A percentile compares a stretch with the other conserved stretches of the same genome.
Conservation (phyloP, 495 filamentous ascomycete species). For the Neurospora sp. region DNA sequence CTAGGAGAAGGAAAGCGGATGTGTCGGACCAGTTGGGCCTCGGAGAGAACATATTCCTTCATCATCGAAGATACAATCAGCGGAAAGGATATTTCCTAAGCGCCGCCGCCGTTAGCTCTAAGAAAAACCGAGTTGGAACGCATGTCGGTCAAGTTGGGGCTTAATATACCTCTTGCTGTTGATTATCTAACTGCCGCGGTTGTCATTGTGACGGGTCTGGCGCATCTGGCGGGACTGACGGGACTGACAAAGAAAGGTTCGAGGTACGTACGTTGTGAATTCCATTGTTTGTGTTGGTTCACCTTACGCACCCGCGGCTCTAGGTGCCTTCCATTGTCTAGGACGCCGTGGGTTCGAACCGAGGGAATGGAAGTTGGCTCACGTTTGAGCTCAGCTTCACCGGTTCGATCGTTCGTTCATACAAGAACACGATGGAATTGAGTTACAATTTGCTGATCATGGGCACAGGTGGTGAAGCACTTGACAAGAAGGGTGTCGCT, state of each 20-base stretch:
- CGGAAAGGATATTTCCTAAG: not conserved
- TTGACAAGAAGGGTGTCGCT: not conserved
- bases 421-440: not conserved
- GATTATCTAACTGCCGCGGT: not conserved
- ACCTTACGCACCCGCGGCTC: not conserved
- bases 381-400: not conserved
- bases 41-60: not conserved
- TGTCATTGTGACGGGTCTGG: not conserved
- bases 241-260: not conserved
- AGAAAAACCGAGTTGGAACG: not conserved
- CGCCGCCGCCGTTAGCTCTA: not conserved
- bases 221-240: not conserved
- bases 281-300: not conserved
- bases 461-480: not conserved
- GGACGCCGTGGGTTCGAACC: not conserved
- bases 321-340: not conserved
- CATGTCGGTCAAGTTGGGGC: not conserved
- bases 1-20: not conserved
- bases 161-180: not conserved
- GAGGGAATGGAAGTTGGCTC: not conserved
- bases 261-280: not conserved
- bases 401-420: not conserved
- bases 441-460: not conserved
- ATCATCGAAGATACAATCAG: not conserved
- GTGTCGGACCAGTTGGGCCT: not conserved